phyloP scores from a whole-genome alignment of 2,329 filamentous ascomycete genomes.

The Cyphellophora attinorum region DNA sequence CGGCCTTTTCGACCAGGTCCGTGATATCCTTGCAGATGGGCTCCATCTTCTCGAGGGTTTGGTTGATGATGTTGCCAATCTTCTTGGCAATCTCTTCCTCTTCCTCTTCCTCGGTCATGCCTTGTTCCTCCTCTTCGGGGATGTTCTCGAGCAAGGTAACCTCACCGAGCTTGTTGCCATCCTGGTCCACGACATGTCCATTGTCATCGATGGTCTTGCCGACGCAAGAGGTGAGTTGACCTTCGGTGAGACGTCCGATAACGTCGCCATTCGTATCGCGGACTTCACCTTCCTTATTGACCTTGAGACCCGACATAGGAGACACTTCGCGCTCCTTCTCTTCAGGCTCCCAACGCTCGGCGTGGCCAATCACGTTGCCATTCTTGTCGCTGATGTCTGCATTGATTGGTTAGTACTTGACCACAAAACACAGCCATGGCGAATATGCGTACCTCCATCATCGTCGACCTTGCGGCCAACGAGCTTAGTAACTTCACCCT shows the following conservation, averaged over 20 bases:
- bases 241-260: slow-evolving; percentile 35
- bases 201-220: slow-evolving; percentile 37
- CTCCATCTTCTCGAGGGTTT: slow-evolving; percentile 73
- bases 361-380: slow-evolving; percentile 58
- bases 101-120: slow-evolving; percentile 35
- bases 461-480: slow-evolving; percentile 58
- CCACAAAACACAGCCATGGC: too few relatives aligned
- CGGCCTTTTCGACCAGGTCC: slow-evolving; percentile 68
- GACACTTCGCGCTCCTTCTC: slow-evolving; percentile 46
- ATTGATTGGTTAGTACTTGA: too few relatives aligned
- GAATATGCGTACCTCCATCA: too few relatives aligned
- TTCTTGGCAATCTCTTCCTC: background rate
- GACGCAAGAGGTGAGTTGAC: slow-evolving; percentile 30
- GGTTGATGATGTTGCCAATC: slow-evolving; percentile 26
- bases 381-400: slow-evolving; percentile 51
- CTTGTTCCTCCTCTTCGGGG: slow-evolving; percentile 31
- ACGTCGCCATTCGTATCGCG: slow-evolving; percentile 36
- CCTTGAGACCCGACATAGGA: slow-evolving; percentile 47
- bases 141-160: slow-evolving; percentile 54
- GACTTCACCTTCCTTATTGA: slow-evolving; percentile 43
- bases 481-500: slow-evolving; percentile 55
- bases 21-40: slow-evolving; percentile 82
- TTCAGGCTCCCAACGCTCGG: slow-evolving; percentile 58
- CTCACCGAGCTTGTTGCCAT: slow-evolving; percentile 56
- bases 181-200: slow-evolving; percentile 47